Base-by-base conservation (phyloP, 306 rosid genomes). In the Rosa chinensis region DNA sequence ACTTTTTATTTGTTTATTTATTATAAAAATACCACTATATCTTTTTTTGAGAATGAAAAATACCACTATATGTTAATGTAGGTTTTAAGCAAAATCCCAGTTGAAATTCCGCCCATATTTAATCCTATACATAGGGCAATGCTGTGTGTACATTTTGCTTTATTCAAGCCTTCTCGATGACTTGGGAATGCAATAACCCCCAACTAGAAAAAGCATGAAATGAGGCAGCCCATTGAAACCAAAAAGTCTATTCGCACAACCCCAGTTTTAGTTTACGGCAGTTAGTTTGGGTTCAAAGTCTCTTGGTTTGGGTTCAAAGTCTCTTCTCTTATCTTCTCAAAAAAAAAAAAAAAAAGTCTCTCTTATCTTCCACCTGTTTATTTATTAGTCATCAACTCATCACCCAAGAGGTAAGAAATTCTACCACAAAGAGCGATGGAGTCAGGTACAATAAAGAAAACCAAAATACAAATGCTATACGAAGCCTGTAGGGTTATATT, bases 401-500 rank as follows among this genome's bases (percentile, higher is more conserved):
- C 66, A 28, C 42, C 68, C 2, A 63, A 28, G 20, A 3, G 68
- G 68, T 63, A 63, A 63, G 68, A 63, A 63, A 6, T 63, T 63
- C 42, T 63, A 63, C 37, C 43, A 63, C 20, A 3, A 63, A 63
- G 20, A 63, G 39, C 42, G 28, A 63, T 32, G 66, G 16, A 23
- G 2, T 70, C 66, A 14, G 14, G 42, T 32, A 66, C 81, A 44
- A 70, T 70, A 85, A 82, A 86, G 74, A 79, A 62, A 9, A 86
- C 74, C 89, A 91, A 91, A 81, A 82, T 91, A 25, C 89, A 87
- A 84, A 43, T 43, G 80, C 76, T 91, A 16, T 87, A 84, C 66
- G 86, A 89, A 64, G 85, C 84, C 63, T 84, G 87, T 69, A 81
- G 81, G 58, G 66, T 37, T 61, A 35, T 84, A 28, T 89, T 91